Percentiles rank a stretch among this genome's conserved stretches.
Conservation (phyloP, 2,329 filamentous ascomycete genomes). For the Fusarium setosum region DNA sequence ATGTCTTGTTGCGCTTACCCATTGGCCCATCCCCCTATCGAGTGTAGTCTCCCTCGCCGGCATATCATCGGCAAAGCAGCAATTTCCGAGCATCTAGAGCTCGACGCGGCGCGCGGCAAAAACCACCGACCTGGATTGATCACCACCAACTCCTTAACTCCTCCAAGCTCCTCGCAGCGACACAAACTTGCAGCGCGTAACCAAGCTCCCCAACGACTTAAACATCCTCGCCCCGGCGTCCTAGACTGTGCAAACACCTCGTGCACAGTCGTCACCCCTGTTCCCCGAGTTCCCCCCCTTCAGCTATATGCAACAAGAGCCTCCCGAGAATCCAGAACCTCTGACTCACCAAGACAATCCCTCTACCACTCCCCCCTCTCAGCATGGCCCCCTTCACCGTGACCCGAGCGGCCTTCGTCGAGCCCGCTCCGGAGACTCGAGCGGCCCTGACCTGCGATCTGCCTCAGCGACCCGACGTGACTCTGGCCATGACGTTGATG, state of each 20-base stretch:
- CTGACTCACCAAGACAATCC: conserved; percentile 52
- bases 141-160: conserved; percentile 29
- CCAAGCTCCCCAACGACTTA: conserved; percentile 1
- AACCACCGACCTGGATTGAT: conserved; percentile 35
- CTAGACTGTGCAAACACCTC: conserved; percentile 62
- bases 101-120: conserved; percentile 41
- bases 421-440: conserved; percentile 47
- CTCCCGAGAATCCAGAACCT: conserved; percentile 58
- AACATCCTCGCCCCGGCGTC: conserved; percentile 19
- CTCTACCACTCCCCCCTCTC: conserved; percentile 51
- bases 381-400: conserved; percentile 68
- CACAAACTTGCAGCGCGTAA: conserved; percentile 23
- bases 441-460: conserved; percentile 52
- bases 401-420: conserved; percentile 53
- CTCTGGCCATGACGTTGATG: conserved; percentile 50
- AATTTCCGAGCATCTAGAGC: conserved; percentile 14
- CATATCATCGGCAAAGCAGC: conserved; percentile 44
- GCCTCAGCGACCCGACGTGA: conserved; percentile 42
- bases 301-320: conserved; percentile 75
- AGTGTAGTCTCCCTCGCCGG: conserved; percentile 32
- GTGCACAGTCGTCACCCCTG: conserved; percentile 61
- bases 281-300: conserved; percentile 49
- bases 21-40: conserved; percentile 20
- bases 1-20: conserved; percentile 19
- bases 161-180: conserved; percentile 30